Conservation (phyloP, 2,329 filamentous ascomycete species). For the Zasmidium citrigriseum region DNA sequence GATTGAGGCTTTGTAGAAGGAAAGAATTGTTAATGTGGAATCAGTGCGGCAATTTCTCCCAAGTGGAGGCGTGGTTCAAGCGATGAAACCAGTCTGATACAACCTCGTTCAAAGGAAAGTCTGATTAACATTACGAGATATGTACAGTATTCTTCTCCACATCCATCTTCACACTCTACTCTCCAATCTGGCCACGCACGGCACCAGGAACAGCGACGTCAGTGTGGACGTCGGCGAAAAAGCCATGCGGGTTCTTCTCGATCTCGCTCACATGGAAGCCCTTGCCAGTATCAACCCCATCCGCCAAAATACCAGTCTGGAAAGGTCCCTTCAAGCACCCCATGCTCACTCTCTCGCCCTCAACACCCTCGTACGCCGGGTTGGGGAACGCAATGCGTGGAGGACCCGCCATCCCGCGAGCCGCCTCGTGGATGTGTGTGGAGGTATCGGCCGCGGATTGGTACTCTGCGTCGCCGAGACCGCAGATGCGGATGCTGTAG, state of each 20-base stretch:
- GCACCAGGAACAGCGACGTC: constrained; percentile 52
- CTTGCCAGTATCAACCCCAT: constrained; percentile 46
- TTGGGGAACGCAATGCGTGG: constrained; percentile 57
- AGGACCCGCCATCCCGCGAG: constrained; percentile 49
- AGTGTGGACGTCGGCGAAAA: constrained; percentile 58
- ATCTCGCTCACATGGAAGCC: constrained; percentile 55
- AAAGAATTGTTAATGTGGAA: too few relatives aligned
- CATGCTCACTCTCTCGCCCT: constrained; percentile 31
- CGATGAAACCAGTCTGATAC: too few relatives aligned
- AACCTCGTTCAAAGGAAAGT: too few relatives aligned
- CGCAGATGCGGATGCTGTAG: constrained; percentile 54
- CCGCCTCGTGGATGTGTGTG: constrained; percentile 58
- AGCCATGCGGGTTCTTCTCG: constrained; percentile 51
- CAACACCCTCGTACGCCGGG: constrained; percentile 30
- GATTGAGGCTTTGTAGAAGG: too few relatives aligned
- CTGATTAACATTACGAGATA: too few relatives aligned
- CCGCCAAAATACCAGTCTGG: constrained; percentile 41
- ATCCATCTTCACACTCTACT: too few relatives aligned
- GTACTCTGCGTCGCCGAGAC: constrained; percentile 54
- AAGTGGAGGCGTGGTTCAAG: too few relatives aligned
- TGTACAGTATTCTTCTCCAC: too few relatives aligned
- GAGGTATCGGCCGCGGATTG: constrained; percentile 53
- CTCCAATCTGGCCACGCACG: constrained; percentile 52
- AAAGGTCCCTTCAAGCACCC: constrained; percentile 50
- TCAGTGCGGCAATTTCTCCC: too few relatives aligned